These are phyloP conservation scores for Symmetrospora coprosmae DNA, from an alignment of 768 basidiomycete species.

Conservation along the genomic window DNA sequence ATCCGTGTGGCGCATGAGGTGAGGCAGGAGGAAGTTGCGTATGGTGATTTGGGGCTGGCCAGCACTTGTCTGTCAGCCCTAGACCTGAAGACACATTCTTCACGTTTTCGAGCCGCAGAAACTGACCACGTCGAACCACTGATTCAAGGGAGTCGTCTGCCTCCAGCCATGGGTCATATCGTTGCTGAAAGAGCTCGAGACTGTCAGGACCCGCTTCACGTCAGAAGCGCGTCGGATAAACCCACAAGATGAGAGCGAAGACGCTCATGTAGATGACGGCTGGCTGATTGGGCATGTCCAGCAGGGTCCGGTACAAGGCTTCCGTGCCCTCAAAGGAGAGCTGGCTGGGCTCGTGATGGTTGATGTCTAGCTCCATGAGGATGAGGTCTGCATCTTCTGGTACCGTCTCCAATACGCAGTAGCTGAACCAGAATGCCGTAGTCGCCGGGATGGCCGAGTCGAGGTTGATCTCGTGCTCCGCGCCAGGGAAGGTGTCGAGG, in stretches of 20 bases:
- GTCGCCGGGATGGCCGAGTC: constrained; percentile 17
- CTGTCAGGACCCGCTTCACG: not conserved
- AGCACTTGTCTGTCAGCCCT: not conserved
- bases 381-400: constrained; percentile 20
- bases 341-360: constrained; percentile 8
- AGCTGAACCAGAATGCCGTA: constrained; percentile 16
- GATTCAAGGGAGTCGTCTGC: constrained; percentile 8
- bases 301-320: constrained; percentile 23
- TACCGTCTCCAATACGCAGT: constrained; percentile 18
- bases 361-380: constrained; percentile 19
- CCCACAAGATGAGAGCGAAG: constrained; percentile 23
- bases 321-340: constrained; percentile 19
- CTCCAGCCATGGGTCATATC: constrained; percentile 19
- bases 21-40: constrained; percentile 24
- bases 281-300: constrained; percentile 23
- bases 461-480: not conserved
- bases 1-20: constrained; percentile 21
- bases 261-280: constrained; percentile 27
- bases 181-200: not conserved
- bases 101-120: too few species aligned
- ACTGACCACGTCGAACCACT: constrained; percentile 20
- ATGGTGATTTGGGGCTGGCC: constrained; percentile 13
- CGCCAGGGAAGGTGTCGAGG: constrained; percentile 16
- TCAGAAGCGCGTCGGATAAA: not conserved
- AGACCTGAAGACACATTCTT: not conserved